Base-by-base conservation (phyloP, 495 filamentous ascomycete genomes). In the Neurospora sp. region DNA sequence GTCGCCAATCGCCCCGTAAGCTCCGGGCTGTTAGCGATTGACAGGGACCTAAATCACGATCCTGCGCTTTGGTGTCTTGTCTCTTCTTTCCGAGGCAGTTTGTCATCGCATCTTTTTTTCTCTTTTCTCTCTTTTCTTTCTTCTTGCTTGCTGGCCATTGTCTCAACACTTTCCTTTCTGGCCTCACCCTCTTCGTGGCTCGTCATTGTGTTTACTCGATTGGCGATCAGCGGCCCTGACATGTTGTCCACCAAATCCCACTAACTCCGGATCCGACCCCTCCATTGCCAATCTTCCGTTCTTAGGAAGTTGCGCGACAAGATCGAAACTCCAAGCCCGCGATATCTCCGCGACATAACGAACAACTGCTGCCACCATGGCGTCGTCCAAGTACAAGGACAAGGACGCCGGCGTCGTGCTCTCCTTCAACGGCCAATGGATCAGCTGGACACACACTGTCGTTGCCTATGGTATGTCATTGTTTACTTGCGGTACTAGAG, bases 341-440 rank as follows among this genome's bases (percentile, higher is more conserved):
- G 53, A 61, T 61, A 61, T 61, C 53, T 61, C 53, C 53, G 47
- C 70, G 41, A 69, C 39, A 38, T 16, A 35, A 31, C 69, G 7
- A 31, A 31, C 69, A 12, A 3, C 42, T 40, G 12, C 69, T 70
- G 59, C 70, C 70, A 75, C 70, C 68, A 79, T 79, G 78, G 74
- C 76, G 78, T 90, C 92, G 77, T 72, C 77, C 18, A 94, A 90
- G 84, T 91, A 90, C 82, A 97, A 95, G 85, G 94, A 98, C 80
- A 86, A 86, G 76, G 84, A 86, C 70, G 75, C 73, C 76, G 94
- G 94, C 81, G 91, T 94, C 78, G 89, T 92, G 69, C 88, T 98
- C 71, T 85, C 92, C 72, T 82, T 98, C 69, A 94, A 93, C 76
- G 96, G 93, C 76, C 92, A 92, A 87, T 98, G 94, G 94, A 85